Percentiles rank a stretch among this genome's conserved stretches.
These are phyloP conservation scores for Agastache rugosa DNA, from an alignment of 257 asterid genomes.

Conservation along the genomic window DNA sequence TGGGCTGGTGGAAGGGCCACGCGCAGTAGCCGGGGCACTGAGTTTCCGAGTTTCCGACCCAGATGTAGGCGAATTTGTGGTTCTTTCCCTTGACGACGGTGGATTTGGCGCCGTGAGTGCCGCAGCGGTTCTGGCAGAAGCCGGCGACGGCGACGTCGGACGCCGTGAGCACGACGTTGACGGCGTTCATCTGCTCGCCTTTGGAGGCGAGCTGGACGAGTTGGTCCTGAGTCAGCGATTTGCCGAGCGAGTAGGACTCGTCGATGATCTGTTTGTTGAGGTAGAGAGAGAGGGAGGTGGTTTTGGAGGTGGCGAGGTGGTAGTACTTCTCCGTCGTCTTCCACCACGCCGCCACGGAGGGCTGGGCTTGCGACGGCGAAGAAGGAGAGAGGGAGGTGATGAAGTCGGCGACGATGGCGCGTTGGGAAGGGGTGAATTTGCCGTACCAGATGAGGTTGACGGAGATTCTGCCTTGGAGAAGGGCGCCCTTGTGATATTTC, in stretches of 20 bases:
- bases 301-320: constrained; percentile 55
- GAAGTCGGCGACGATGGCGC: constrained; percentile 69
- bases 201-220: constrained; percentile 56
- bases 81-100: constrained; percentile 38
- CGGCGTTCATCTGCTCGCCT: constrained; percentile 57
- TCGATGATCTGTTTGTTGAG: constrained; percentile 54
- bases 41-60: constrained; percentile 72
- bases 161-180: constrained; percentile 66
- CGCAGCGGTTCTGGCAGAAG: constrained; percentile 65
- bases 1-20: constrained; percentile 83
- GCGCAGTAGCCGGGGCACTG: constrained; percentile 72
- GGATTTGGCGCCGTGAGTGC: constrained; percentile 59
- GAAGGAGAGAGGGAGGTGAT: constrained; percentile 55
- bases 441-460: constrained; percentile 76
- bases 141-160: constrained; percentile 65
- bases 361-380: constrained; percentile 38
- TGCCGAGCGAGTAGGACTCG: constrained; percentile 56
- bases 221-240: constrained; percentile 58
- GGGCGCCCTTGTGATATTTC: constrained; percentile 72
- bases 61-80: constrained; percentile 64
- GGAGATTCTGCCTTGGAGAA: constrained; percentile 63
- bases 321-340: constrained; percentile 64
- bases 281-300: constrained; percentile 43
- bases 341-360: constrained; percentile 81
- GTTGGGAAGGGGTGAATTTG: constrained; percentile 66